Conservation (phyloP, 305 asterid genomes). For the Coffea humblotiana region DNA sequence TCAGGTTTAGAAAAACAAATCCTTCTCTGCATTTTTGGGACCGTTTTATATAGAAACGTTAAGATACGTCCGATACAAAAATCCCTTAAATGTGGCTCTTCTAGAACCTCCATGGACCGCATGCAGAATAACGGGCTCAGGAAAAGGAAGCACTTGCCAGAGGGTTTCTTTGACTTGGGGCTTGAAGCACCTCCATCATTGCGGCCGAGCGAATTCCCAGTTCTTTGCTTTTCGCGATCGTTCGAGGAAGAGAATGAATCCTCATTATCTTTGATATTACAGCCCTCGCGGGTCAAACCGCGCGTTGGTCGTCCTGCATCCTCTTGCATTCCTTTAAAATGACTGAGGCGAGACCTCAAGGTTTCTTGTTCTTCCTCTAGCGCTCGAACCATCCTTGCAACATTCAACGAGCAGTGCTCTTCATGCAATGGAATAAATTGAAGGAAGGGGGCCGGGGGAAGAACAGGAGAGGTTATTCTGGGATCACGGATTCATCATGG, state of each 20-base stretch:
- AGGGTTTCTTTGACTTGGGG: conserved; percentile 36
- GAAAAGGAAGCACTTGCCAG: conserved; percentile 36
- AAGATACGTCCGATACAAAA: neutral
- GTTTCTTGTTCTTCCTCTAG: conserved; percentile 35
- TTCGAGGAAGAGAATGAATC: too few relatives aligned
- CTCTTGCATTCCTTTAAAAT: conserved; percentile 40
- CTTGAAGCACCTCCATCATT: conserved; percentile 25
- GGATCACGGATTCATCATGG: neutral
- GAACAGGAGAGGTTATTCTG: neutral
- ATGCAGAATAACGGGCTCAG: neutral
- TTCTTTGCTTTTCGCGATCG: too few relatives aligned
- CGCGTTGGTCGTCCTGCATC: conserved; percentile 29
- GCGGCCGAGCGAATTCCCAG: too few relatives aligned
- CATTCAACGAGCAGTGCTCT: conserved; percentile 2
- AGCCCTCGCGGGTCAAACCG: conserved; percentile 28
- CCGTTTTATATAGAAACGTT: neutral
- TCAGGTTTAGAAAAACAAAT: neutral
- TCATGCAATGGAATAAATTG: neutral
- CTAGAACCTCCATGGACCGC: neutral
- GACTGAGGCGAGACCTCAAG: conserved; percentile 32
- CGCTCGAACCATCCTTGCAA: conserved; percentile 39
- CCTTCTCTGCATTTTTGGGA: neutral
- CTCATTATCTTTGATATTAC: neutral
- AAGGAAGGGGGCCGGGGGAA: neutral
- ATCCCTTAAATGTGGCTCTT: neutral